These are phyloP conservation scores for Penstemon davidsonii DNA, from an alignment of 257 asterid species.

Conservation along the genomic window DNA sequence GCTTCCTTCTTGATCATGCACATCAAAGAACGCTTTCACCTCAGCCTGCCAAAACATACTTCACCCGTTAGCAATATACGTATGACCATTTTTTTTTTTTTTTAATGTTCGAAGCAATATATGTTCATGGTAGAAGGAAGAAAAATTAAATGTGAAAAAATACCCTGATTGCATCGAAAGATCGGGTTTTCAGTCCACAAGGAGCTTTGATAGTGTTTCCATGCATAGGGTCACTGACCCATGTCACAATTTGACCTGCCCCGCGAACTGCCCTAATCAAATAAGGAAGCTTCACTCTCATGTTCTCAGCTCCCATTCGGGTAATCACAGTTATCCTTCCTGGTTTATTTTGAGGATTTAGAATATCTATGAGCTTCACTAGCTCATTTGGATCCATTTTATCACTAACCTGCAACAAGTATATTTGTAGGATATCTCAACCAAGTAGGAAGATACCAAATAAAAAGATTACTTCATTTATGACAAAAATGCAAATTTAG, in stretches of 20 bases:
- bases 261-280: slow-evolving; percentile 57
- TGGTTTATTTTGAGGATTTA: slow-evolving; percentile 56
- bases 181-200: slow-evolving; percentile 66
- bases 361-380: slow-evolving; percentile 57
- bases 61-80: background rate
- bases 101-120: background rate
- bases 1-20: slow-evolving; percentile 77
- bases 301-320: slow-evolving; percentile 70
- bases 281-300: slow-evolving; percentile 67
- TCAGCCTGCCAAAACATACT: slow-evolving; percentile 41
- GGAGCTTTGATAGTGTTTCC: slow-evolving; percentile 73
- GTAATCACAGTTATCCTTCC: slow-evolving; percentile 66
- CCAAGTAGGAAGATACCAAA: background rate
- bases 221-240: slow-evolving; percentile 79
- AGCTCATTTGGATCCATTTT: slow-evolving; percentile 63
- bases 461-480: background rate
- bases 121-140: background rate
- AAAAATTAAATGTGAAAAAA: background rate
- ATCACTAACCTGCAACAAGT: slow-evolving; percentile 51
- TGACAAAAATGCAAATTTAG: too few species aligned
- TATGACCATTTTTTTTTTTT: too few species aligned
- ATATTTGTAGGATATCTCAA: background rate
- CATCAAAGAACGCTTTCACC: slow-evolving; percentile 66
- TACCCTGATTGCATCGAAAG: slow-evolving; percentile 66
- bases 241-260: slow-evolving; percentile 68